Evolutionary conservation across 108 stramenopile species (phyloP), one percentile per base, ranked within the genome.

Genomic region (Epipyxis sp.): DNA sequence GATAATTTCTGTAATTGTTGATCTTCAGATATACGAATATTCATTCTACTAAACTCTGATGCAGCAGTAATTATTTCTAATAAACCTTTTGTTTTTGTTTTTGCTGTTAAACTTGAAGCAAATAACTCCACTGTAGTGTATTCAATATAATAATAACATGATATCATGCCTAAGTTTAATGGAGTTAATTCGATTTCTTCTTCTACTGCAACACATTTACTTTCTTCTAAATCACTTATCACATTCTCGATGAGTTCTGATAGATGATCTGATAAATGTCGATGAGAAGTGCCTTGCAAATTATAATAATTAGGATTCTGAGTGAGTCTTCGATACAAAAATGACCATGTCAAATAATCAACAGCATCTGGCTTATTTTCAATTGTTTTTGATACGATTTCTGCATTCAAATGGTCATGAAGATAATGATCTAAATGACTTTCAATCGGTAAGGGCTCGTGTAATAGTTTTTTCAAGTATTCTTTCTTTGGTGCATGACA

Each of bases 251-350:
- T 91, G 91, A 99, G 95, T 79, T 99, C 98, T 79, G 95, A 97
- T 54, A 99, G 81, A 81, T 95, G 92, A 84, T 99, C 97, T 76
- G 93, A 94, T n/a, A 99, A 85, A 77, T 94, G 91, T 43, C 86
- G 88, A 81, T 91, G 91, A 40, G 92, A 90, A 32, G 92, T 90
- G 40, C 94, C 97, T 68, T 84, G 89, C 50, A 98, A 84, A 65
- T 94, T 90, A 89, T 99, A 99, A 86, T 96, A 99, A 54, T 96
- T 99, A n/a, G 98, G 98, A 85, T 99, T 99, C 80, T 97, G 91
- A 1, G 90, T 81, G 34, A 99, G 88, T 16, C 98, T 90, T n/a
- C 98, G 89, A 80, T 97, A 99, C 76, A 95, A 82, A 62, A 98
- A 91, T 0, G 96, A 96, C 98, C 98, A 99, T 20, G 98, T 98